phyloP scores from a whole-genome alignment of 176 grass and related monocot genomes.

The Panicum miliaceum region DNA sequence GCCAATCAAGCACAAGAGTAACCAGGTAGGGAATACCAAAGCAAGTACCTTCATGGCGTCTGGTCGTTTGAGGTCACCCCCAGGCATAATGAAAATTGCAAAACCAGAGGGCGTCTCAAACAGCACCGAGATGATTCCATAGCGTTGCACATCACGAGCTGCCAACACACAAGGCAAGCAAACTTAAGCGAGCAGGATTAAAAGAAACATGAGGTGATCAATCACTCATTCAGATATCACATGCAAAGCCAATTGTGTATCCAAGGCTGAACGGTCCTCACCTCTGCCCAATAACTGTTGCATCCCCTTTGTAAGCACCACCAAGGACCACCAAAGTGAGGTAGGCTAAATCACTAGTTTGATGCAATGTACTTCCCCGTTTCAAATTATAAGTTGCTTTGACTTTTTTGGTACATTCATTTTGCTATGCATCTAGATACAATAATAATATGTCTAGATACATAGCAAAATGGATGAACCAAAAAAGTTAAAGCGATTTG shows the following conservation, averaged over 20 bases:
- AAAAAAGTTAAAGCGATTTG: too few species aligned
- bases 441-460: too few species aligned
- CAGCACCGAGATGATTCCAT: not conserved
- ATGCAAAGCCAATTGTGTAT: not conserved
- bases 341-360: too few species aligned
- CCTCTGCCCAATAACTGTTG: not conserved
- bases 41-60: not conserved
- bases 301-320: too few species aligned
- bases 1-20: slow-evolving; percentile 10
- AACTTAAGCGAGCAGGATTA: not conserved
- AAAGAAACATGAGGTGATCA: not conserved
- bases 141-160: too few species aligned
- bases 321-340: too few species aligned
- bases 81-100: not conserved
- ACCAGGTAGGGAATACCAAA: not conserved
- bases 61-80: not conserved
- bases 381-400: too few species aligned
- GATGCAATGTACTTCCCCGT: too few species aligned
- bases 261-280: not conserved
- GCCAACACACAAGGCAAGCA: not conserved
- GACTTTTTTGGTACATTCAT: too few species aligned
- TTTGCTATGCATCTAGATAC: too few species aligned
- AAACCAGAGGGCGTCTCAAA: slow-evolving; percentile 7
- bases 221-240: not conserved
- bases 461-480: too few species aligned